Evolutionary conservation across 768 basidiomycete species (phyloP), one percentile per base, ranked within the genome.

Genomic region (Albatrellus ellisii): DNA sequence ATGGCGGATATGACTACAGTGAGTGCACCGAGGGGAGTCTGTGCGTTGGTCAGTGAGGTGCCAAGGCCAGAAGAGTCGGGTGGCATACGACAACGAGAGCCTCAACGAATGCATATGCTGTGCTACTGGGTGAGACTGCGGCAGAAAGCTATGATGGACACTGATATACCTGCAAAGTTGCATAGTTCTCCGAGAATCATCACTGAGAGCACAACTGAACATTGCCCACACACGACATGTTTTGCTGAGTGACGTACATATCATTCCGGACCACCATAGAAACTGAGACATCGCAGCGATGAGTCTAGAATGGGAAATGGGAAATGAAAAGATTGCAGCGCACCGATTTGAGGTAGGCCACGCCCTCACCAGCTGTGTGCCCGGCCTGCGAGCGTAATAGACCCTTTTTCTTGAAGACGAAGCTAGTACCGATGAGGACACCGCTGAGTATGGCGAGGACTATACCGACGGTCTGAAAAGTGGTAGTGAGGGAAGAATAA

Each of bases 351-450:
- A 98, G 75, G 65, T 98, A 99, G 10, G 75, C 88, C 45, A 94
- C 89, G 24, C 94, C 92, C 56, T 87, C 83, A 42, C 85, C 85
- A 3, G 79, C 73, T 29, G 62, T 59, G 45, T 82, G 79, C 50
- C 85, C 89, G 46, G 83, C 81, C 66, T 86, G 84, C 57, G 79
- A 76, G 59, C 77, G 70, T 41, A 89, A 57, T 15, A 89, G 66
- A 7, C 86, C 94, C 56, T 89, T 95, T 73, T 99, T 99, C 77
- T 99, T 99, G 67, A 99, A 82, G 2, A 98, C 92, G 60, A 97
- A 98, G 52, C 79, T 83, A 29, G 74, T 73, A 4, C 94, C 95
- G 46, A 98, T 99, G 46, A 99, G 75, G 22, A 90, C 31, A 6
- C 94, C 95, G 54, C 83, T 88, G 27, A 58, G 52, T 39, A 90